Evolutionary conservation across 345 rosid species (phyloP).

Genomic region (Rhodomyrtus tomentosa): DNA sequence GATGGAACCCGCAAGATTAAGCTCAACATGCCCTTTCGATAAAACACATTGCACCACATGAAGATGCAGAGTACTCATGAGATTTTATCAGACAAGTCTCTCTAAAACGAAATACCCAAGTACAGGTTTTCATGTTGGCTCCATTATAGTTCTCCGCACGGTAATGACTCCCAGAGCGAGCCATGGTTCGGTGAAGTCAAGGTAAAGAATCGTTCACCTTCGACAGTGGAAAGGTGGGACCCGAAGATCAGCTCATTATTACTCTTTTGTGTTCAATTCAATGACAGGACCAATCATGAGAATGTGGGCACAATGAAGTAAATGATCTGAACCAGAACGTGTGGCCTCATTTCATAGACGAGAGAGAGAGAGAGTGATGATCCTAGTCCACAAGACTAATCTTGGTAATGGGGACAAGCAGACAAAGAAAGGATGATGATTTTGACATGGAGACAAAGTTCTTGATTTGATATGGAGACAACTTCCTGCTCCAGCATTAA

Average conservation of each 20-base stretch:
- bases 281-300: conserved; percentile 12
- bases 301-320: conserved; percentile 7
- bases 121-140: not conserved
- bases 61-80: not conserved
- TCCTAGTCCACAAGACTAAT: not conserved
- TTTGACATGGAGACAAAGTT: not conserved
- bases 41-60: not conserved
- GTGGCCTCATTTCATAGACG: not conserved
- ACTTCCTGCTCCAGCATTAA: not conserved
- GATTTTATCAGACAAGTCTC: too few relatives aligned
- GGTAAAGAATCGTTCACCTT: not conserved
- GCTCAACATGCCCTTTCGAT: not conserved
- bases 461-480: not conserved
- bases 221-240: not conserved
- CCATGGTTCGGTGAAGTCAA: not conserved
- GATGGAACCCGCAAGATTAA: not conserved
- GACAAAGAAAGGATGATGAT: not conserved
- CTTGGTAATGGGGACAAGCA: not conserved
- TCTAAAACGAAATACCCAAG: not conserved
- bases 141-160: not conserved
- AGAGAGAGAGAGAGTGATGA: not conserved
- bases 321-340: not conserved
- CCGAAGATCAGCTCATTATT: not conserved
- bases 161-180: not conserved
- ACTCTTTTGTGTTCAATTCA: not conserved